Percentiles rank a stretch among this genome's conserved stretches.
Evolutionary conservation across 139 green algal species (phyloP).

Genomic region (Haematococcus lacustris): DNA sequence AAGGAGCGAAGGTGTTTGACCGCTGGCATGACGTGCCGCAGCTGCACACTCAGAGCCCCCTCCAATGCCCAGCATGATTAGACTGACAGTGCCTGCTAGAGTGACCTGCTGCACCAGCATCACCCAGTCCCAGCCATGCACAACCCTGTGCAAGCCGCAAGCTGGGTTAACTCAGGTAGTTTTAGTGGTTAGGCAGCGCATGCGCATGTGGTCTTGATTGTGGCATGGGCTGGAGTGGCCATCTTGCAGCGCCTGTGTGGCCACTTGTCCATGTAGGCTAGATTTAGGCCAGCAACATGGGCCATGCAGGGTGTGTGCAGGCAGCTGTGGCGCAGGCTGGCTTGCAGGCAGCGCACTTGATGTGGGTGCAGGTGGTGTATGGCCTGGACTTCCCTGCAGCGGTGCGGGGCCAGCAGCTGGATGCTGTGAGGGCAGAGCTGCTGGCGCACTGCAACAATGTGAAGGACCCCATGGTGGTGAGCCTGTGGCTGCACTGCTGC

Average conservation of each 20-base stretch:
- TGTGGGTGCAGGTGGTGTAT: conserved; percentile 65
- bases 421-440: conserved; percentile 38
- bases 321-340: background rate
- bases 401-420: conserved; percentile 54
- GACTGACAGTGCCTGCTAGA: background rate
- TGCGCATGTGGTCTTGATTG: too few relatives aligned
- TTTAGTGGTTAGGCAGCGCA: background rate
- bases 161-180: background rate
- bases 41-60: too few relatives aligned
- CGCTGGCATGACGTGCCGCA: background rate
- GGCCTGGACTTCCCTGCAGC: conserved; percentile 65
- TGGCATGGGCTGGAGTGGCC: too few relatives aligned
- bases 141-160: background rate
- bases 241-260: background rate
- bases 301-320: too few relatives aligned
- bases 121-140: background rate
- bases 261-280: background rate
- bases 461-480: conserved; percentile 70
- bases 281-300: background rate
- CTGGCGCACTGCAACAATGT: conserved; percentile 40
- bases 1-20: conserved; percentile 12
- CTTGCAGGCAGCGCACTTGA: background rate
- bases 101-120: background rate
- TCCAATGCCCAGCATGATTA: too few relatives aligned
- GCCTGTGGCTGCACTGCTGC: background rate